Conservation (phyloP, 768 basidiomycete species). For the Psilocybe sp. region DNA sequence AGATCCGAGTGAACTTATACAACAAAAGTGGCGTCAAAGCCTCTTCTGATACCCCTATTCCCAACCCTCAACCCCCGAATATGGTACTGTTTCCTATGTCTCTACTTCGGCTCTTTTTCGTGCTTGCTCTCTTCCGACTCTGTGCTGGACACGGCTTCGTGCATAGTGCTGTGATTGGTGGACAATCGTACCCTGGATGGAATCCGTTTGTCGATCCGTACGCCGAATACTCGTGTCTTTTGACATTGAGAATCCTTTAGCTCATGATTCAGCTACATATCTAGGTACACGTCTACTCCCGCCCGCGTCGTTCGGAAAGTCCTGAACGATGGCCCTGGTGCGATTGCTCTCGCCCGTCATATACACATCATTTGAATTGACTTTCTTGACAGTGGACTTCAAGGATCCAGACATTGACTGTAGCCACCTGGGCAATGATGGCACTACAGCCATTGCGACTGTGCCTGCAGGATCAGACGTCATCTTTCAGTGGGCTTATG, state of each 20-base stretch:
- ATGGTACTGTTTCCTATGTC: conserved; percentile 9
- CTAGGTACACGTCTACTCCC: conserved; percentile 25
- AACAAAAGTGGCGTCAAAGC: neutral
- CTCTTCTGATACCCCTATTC: conserved; percentile 1
- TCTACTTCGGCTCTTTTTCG: conserved; percentile 11
- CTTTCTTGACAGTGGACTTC: conserved; percentile 9
- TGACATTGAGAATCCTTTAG: neutral
- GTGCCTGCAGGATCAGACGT: conserved; percentile 39
- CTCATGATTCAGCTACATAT: neutral
- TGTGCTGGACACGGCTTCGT: conserved; percentile 34
- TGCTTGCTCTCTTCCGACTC: conserved; percentile 15
- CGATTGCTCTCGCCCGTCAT: neutral
- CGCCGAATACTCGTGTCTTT: conserved; percentile 6
- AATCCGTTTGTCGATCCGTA: conserved; percentile 39
- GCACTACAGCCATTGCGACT: conserved; percentile 32
- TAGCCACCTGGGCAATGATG: conserved; percentile 37
- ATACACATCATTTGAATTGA: neutral
- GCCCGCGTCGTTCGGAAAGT: conserved; percentile 33
- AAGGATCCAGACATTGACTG: conserved; percentile 40
- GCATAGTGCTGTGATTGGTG: conserved; percentile 26
- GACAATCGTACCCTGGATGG: conserved; percentile 33
- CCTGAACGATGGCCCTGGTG: conserved; percentile 32
- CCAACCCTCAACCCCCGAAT: neutral
- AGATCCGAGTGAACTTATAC: no score
- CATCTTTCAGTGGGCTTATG: conserved; percentile 42